Evolutionary conservation across 2,329 filamentous ascomycete species (phyloP).

Genomic region (Alternaria sp.): DNA sequence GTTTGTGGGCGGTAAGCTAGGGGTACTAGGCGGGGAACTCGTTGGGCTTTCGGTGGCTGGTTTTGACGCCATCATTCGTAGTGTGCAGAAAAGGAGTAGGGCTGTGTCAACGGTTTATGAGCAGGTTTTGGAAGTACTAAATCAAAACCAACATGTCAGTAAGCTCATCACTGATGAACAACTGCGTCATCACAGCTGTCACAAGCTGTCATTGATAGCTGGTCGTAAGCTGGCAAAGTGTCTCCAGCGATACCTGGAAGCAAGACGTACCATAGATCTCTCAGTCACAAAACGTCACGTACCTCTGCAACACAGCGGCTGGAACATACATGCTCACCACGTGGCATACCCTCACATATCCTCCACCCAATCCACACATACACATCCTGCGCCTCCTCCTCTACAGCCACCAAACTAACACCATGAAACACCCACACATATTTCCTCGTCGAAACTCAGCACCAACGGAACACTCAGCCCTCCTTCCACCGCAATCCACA

Average conservation of each 20-base stretch:
- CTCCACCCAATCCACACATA: neutral
- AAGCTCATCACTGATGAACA: no score
- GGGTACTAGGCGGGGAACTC: no score
- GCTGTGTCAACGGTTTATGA: accelerated
- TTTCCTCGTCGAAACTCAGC: neutral
- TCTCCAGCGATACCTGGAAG: neutral
- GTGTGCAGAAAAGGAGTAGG: neutral
- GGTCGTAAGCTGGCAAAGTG: neutral
- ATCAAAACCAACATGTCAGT: no score
- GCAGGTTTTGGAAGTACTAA: no score
- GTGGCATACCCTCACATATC: no score
- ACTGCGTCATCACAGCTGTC: neutral
- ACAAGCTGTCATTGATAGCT: neutral
- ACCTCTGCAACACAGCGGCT: no score
- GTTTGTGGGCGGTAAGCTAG: accelerated
- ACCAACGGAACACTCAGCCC: neutral
- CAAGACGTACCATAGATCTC: no score
- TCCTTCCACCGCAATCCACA: neutral
- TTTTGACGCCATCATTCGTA: neutral
- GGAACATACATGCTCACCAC: no score
- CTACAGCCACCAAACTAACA: neutral
- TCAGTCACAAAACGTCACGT: no score
- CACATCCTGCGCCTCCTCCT: neutral
- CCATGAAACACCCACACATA: neutral
- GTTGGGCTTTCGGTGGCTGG: neutral